Evolutionary conservation across 2,329 filamentous ascomycete species (phyloP).

Genomic region (Stagonosporopsis tanaceti): DNA sequence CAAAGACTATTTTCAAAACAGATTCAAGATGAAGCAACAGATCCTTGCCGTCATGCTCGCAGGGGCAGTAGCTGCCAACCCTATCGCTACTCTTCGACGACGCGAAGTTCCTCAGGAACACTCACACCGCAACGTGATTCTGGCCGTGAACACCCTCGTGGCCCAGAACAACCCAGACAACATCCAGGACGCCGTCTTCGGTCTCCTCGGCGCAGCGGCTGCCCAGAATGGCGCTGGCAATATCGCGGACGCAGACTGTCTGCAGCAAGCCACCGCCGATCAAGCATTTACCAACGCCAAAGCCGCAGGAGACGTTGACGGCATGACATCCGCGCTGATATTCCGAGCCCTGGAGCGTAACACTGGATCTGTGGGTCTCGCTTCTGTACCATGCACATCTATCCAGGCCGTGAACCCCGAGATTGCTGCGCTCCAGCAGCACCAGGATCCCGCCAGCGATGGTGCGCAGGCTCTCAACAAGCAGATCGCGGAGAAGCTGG

Average conservation of each 20-base stretch:
- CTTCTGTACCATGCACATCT: slow-evolving; percentile 64
- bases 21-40: slow-evolving; percentile 44
- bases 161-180: slow-evolving; percentile 58
- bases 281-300: slow-evolving; percentile 69
- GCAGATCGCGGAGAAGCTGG: slow-evolving; percentile 66
- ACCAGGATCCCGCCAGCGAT: slow-evolving; percentile 71
- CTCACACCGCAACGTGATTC: slow-evolving; percentile 61
- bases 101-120: slow-evolving; percentile 67
- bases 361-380: slow-evolving; percentile 64
- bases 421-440: slow-evolving; percentile 69
- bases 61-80: slow-evolving; percentile 40
- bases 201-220: slow-evolving; percentile 61
- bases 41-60: slow-evolving; percentile 42
- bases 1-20: background rate
- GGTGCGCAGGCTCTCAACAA: slow-evolving; percentile 67
- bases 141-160: slow-evolving; percentile 55
- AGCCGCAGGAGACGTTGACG: slow-evolving; percentile 59
- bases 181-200: slow-evolving; percentile 61
- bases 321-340: slow-evolving; percentile 63
- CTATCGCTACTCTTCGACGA: slow-evolving; percentile 33
- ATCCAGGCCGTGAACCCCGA: slow-evolving; percentile 69
- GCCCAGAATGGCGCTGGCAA: slow-evolving; percentile 58
- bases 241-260: slow-evolving; percentile 64
- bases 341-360: slow-evolving; percentile 67
- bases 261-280: slow-evolving; percentile 66